Base-by-base conservation (phyloP, 768 basidiomycete genomes). In the Tylopilus rubrobrunneus region DNA sequence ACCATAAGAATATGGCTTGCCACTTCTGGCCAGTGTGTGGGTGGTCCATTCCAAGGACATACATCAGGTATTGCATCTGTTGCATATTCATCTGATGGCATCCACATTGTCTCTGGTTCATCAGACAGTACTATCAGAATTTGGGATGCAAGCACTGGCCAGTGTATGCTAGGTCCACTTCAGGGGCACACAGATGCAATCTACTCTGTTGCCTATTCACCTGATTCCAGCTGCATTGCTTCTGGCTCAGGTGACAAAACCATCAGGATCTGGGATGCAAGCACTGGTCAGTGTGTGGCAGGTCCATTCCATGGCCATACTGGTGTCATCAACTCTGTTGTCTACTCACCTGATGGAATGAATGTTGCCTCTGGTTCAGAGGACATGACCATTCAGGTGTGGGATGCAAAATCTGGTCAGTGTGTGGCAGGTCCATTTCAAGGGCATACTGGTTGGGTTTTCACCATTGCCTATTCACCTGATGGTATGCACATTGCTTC, bases 61-160 rank as follows among this genome's bases (percentile, higher is more conserved):
- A 41, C 9, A 39, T 14, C 21, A 14, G 3, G 2, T 29, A 34
- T 42, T 27, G 27, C 8, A 3, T 40, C 40, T 39, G 12, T 54
- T 54, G 25, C 53, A 19, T 49, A 44, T 31, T 49, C 51, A 36
- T 45, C 49, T 51, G 42, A 51, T 53, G 49, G 57, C 1, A 31
- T 2, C 3, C 23, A 51, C 12, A 17, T 58, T 46, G 43, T 28
- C 36, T 42, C 48, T 57, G 41, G 50, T 5, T 48, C 46, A 10
- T 0, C 1, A 8, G 56, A 57, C 11, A 37, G 23, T 0, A 56
- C 45, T 17, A 33, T 48, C 17, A 48, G 50, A n/a, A 17, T 43
- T 27, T 43, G 42, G 42, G 25, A 42, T 25, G 21, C 41, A 42
- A 14, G 5, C 23, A 42, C 41, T 10, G 41, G 41, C 25, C 41